A percentile compares a stretch with the other conserved stretches of the same genome.
Conservation (phyloP, 257 asterid genomes). For the Petunia axillaris region DNA sequence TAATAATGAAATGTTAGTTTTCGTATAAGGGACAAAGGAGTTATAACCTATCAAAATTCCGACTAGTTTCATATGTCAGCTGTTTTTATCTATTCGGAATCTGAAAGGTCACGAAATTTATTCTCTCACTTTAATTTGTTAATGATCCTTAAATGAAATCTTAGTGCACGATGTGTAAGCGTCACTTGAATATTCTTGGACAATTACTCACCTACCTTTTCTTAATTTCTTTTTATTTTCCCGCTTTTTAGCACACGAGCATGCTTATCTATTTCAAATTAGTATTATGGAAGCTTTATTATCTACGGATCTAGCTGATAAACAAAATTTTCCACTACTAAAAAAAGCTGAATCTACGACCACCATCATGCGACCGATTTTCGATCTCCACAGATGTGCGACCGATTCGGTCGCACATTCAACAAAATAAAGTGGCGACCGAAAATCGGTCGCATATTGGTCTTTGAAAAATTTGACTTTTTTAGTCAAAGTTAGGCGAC, state of each 20-base stretch:
- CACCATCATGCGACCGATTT: too few species aligned
- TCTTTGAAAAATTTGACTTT: too few species aligned
- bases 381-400: too few species aligned
- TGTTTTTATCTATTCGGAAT: not conserved
- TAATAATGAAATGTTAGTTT: conserved; percentile 8
- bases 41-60: not conserved
- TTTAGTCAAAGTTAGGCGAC: too few species aligned
- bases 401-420: too few species aligned
- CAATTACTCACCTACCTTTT: too few species aligned
- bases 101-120: conserved; percentile 6
- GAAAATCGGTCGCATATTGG: too few species aligned
- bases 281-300: not conserved
- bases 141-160: not conserved
- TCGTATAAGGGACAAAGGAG: not conserved
- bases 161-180: not conserved
- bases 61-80: not conserved
- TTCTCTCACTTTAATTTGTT: not conserved
- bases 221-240: not conserved
- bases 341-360: too few species aligned
- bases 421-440: too few species aligned
- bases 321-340: too few species aligned
- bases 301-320: not conserved
- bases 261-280: not conserved
- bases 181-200: too few species aligned
- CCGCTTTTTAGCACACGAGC: not conserved